Evolutionary conservation across 257 asterid species (phyloP).

Genomic region (Solanum paucissectum): DNA sequence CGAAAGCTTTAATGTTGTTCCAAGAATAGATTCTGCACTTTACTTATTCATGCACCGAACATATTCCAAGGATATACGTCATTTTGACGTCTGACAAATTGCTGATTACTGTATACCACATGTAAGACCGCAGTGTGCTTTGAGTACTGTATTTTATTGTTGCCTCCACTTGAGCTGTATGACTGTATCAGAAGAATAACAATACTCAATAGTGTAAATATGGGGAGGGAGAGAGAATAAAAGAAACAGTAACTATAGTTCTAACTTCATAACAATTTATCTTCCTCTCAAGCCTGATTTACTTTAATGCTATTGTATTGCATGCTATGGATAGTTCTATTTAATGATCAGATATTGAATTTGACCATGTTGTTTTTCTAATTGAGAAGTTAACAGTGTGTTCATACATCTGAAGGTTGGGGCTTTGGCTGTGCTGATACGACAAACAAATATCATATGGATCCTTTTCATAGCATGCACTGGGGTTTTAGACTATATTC

Average conservation of each 20-base stretch:
- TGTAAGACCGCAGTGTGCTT: not conserved
- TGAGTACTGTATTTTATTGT: not conserved
- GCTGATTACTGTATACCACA: not conserved
- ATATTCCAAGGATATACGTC: not conserved
- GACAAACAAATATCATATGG: conserved; percentile 96
- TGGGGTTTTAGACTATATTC: conserved; percentile 47
- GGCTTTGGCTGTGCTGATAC: conserved; percentile 62
- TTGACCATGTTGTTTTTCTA: not conserved
- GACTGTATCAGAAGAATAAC: not conserved
- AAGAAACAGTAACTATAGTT: not conserved
- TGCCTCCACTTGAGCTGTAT: not conserved
- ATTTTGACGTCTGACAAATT: not conserved
- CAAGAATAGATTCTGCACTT: not conserved
- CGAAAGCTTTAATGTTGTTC: not conserved
- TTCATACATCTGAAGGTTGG: conserved; percentile 52
- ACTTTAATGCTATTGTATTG: not conserved
- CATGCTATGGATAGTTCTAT: not conserved
- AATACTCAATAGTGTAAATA: not conserved
- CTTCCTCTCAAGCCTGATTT: not conserved
- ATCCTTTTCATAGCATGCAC: conserved; percentile 69
- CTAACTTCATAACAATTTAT: not conserved
- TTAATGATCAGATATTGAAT: not conserved
- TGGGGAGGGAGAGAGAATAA: not conserved
- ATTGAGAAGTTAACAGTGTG: not conserved
- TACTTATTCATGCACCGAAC: not conserved